Evolutionary conservation across 2,329 filamentous ascomycete species (phyloP).

Genomic region (Corniculantispora saksenae): DNA sequence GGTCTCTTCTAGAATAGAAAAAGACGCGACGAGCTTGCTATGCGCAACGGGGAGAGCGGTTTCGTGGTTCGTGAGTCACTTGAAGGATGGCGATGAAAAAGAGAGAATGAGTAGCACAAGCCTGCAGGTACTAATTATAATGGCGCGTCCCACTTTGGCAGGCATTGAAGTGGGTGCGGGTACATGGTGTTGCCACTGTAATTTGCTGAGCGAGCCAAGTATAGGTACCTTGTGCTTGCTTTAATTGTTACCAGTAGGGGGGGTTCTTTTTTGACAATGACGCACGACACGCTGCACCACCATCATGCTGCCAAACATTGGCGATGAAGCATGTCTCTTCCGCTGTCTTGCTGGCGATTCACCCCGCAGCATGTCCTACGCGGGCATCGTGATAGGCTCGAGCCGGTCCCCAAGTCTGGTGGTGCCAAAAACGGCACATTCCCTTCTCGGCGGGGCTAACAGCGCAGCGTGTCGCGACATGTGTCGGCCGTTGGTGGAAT

Average conservation of each 20-base stretch:
- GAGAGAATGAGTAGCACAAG: background rate
- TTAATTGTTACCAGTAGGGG: background rate
- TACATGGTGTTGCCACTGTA: background rate
- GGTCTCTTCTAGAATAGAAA: constrained; percentile 11
- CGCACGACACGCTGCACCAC: background rate
- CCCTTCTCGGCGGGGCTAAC: background rate
- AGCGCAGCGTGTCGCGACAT: constrained; percentile 1
- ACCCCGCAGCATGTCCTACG: background rate
- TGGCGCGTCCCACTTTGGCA: background rate
- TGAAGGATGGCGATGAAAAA: constrained; percentile 14
- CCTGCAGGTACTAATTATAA: constrained; percentile 5
- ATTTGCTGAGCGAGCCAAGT: background rate
- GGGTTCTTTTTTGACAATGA: background rate
- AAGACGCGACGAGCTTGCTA: constrained; percentile 6
- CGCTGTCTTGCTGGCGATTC: background rate
- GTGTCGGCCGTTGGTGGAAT: constrained; percentile 9
- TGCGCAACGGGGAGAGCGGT: background rate
- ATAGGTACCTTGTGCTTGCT: background rate
- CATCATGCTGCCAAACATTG: background rate
- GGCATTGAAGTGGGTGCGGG: background rate
- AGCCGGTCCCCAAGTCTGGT: background rate
- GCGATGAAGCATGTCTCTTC: background rate
- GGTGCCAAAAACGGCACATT: background rate
- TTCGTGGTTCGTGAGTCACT: constrained; percentile 17
- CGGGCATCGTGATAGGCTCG: background rate